Percentiles rank a stretch among this genome's conserved stretches.
Evolutionary conservation across 805 yeast species (phyloP).

Genomic region (Nakazawaea wickerhamii): DNA sequence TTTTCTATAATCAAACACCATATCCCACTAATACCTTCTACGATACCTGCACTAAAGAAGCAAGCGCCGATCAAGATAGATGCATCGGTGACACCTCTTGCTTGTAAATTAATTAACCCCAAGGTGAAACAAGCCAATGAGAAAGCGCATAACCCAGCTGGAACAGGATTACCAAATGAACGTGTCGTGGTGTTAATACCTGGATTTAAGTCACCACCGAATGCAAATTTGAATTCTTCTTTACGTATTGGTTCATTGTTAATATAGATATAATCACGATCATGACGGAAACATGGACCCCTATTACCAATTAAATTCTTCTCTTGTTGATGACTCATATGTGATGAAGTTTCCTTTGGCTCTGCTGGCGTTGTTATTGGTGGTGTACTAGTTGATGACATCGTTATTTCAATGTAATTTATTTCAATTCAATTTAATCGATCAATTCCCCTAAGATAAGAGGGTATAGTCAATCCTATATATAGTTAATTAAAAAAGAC

Average conservation of each 20-base stretch:
- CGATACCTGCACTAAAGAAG: slow-evolving; percentile 45
- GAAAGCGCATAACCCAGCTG: slow-evolving; percentile 48
- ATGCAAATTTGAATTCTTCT: slow-evolving; percentile 55
- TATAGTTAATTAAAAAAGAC: too few relatives aligned
- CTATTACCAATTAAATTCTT: neutral
- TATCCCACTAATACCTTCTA: slow-evolving; percentile 44
- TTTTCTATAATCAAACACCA: slow-evolving; percentile 47
- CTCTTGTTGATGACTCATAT: neutral
- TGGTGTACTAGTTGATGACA: neutral
- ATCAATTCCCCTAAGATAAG: too few relatives aligned
- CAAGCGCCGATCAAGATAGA: slow-evolving; percentile 40
- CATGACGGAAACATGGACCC: slow-evolving; percentile 27
- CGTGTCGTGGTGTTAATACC: slow-evolving; percentile 28
- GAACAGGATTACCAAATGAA: slow-evolving; percentile 42
- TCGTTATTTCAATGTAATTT: neutral
- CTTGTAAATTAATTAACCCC: slow-evolving; percentile 41
- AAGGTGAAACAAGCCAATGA: slow-evolving; percentile 41
- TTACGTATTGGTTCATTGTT: slow-evolving; percentile 40
- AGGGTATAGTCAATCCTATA: too few relatives aligned
- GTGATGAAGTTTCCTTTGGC: neutral
- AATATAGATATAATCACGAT: slow-evolving; percentile 35
- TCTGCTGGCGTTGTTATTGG: slow-evolving; percentile 1
- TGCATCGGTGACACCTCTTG: slow-evolving; percentile 37
- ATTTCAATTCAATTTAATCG: too few relatives aligned
- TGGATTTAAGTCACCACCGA: slow-evolving; percentile 52